These are phyloP conservation scores for Cystofilobasidium ferigula DNA, from an alignment of 768 basidiomycete genomes.

Conservation along the genomic window DNA sequence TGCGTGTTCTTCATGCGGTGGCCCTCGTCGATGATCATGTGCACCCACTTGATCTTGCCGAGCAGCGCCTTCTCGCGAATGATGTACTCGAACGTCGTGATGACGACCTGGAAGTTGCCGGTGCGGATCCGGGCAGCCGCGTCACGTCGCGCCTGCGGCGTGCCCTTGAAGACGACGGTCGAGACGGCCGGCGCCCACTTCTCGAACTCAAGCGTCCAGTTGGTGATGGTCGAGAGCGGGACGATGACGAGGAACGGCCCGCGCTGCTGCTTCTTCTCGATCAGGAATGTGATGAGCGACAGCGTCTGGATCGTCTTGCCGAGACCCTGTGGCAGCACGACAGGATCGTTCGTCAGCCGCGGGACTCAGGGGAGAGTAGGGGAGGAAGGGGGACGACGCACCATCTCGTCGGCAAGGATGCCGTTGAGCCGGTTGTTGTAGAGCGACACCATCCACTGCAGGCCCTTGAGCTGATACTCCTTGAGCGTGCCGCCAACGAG, in stretches of 20 bases:
- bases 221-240: conserved; percentile 89
- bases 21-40: conserved; percentile 98
- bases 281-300: conserved; percentile 75
- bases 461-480: conserved; percentile 85
- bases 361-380: background rate
- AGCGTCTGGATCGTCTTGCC: conserved; percentile 41
- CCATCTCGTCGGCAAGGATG: conserved; percentile 66
- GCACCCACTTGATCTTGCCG: conserved; percentile 85
- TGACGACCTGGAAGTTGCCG: conserved; percentile 76
- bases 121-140: conserved; percentile 59
- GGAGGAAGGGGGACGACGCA: conserved; percentile 25
- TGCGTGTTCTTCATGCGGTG: conserved; percentile 96
- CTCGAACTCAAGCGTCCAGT: conserved; percentile 93
- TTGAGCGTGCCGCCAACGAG: conserved; percentile 59
- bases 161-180: conserved; percentile 79
- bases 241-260: conserved; percentile 94
- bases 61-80: conserved; percentile 89
- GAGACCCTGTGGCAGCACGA: conserved; percentile 29
- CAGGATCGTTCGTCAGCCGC: conserved; percentile 38
- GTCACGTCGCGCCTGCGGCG: conserved; percentile 66
- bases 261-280: conserved; percentile 78
- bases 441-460: conserved; percentile 97
- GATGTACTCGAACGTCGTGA: conserved; percentile 95
- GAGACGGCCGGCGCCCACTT: conserved; percentile 85
- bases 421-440: conserved; percentile 94